A percentile compares a stretch with the other conserved stretches of the same genome.
Evolutionary conservation across 345 rosid genomes (phyloP).

Genomic region (Cardamine resedifolia): DNA sequence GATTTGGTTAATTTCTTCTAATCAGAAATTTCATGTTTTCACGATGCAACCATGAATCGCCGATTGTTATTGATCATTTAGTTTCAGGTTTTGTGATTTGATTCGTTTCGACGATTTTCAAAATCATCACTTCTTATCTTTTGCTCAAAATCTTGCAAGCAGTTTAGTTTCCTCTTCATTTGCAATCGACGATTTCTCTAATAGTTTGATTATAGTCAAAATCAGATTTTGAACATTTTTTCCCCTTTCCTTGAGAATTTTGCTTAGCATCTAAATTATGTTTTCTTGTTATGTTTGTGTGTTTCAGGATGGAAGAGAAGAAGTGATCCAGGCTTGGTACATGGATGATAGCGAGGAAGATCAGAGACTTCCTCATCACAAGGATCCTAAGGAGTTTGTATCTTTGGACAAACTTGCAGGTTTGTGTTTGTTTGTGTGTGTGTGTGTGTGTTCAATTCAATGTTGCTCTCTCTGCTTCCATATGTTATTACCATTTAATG

Average conservation of each 20-base stretch:
- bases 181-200: not conserved
- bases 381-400: constrained; percentile 74
- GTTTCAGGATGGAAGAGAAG: constrained; percentile 50
- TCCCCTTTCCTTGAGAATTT: not conserved
- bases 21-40: not conserved
- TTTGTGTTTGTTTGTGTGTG: constrained; percentile 42
- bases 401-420: constrained; percentile 76
- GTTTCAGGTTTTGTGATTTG: not conserved
- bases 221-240: not conserved
- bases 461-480: not conserved
- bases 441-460: not conserved
- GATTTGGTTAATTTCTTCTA: not conserved
- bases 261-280: constrained; percentile 22
- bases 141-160: no score
- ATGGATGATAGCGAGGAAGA: constrained; percentile 86
- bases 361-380: constrained; percentile 89
- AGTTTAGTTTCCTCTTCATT: not conserved
- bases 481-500: no score
- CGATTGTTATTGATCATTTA: not conserved
- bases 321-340: constrained; percentile 89
- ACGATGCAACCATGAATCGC: not conserved
- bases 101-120: not conserved
- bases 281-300: not conserved
- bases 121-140: not conserved
- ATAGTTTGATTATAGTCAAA: not conserved